phyloP scores from a whole-genome alignment of 768 basidiomycete genomes.

The Lactarius trivialis region DNA sequence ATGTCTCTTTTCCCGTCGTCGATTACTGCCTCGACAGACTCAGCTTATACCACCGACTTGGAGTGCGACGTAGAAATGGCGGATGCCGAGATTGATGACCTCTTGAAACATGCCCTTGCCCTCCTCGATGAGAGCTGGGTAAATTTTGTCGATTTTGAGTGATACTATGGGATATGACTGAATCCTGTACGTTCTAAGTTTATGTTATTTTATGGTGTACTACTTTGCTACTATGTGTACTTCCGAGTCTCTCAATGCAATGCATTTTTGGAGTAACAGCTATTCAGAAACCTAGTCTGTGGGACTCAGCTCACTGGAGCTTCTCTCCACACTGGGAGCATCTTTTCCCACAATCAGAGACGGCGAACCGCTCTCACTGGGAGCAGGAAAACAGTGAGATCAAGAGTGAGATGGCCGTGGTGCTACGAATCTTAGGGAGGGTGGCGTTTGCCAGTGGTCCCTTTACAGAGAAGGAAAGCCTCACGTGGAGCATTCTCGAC shows the following conservation, averaged over 20 bases:
- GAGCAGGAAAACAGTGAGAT: no score
- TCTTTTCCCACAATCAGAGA: background rate
- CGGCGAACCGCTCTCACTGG: no score
- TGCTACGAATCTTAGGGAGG: no score
- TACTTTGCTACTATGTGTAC: background rate
- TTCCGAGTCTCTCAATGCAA: background rate
- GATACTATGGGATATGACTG: background rate
- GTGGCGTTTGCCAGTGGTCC: no score
- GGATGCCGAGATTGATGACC: background rate
- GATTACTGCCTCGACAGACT: background rate
- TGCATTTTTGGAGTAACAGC: background rate
- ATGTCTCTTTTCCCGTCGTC: background rate
- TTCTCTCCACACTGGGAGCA: background rate
- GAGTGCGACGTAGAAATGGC: background rate
- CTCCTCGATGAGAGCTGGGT: background rate
- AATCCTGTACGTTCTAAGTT: background rate
- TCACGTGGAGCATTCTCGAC: no score
- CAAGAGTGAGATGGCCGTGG: no score
- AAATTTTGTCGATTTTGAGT: background rate
- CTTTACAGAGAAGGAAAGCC: no score
- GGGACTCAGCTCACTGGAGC: background rate
- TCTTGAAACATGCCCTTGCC: background rate
- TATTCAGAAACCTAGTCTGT: background rate
- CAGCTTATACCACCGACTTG: background rate
- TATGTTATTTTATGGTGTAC: background rate